Evolutionary conservation across 352 stramenopile species (phyloP).

Genomic region (Thalassiosira exigua): DNA sequence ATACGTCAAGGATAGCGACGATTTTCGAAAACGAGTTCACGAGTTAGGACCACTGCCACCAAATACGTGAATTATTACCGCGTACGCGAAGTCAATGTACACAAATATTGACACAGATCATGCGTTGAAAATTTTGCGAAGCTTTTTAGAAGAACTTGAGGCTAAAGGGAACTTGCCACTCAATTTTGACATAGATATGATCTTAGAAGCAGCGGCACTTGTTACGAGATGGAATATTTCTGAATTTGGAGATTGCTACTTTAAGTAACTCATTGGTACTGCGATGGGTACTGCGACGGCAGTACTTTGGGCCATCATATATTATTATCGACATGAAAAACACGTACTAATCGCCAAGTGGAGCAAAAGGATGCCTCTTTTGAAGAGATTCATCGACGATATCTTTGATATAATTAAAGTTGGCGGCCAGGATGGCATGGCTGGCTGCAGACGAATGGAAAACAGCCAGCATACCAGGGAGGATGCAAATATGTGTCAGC

Average conservation of each 20-base stretch:
- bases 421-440: conserved; percentile 5
- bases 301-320: conserved; percentile 17
- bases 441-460: conserved; percentile 10
- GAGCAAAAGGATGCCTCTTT: background rate
- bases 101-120: too few species aligned
- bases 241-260: conserved; percentile 25
- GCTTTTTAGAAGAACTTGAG: too few species aligned
- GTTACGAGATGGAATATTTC: conserved; percentile 34
- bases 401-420: conserved; percentile 16
- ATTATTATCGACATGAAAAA: conserved; percentile 27
- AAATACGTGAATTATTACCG: too few species aligned
- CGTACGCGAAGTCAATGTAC: too few species aligned
- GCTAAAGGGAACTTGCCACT: too few species aligned
- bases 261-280: conserved; percentile 21
- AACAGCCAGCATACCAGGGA: too few species aligned
- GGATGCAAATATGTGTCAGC: too few species aligned
- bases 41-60: too few species aligned
- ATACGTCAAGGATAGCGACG: background rate
- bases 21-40: too few species aligned
- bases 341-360: conserved; percentile 10
- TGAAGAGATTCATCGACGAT: conserved; percentile 16
- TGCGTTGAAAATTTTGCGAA: too few species aligned
- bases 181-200: too few species aligned
- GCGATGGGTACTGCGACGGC: conserved; percentile 33
- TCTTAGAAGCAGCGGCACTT: conserved; percentile 1